Conservation (phyloP, 192 early-diverging fungal genomes). For the Coemansia nantahalensis region DNA sequence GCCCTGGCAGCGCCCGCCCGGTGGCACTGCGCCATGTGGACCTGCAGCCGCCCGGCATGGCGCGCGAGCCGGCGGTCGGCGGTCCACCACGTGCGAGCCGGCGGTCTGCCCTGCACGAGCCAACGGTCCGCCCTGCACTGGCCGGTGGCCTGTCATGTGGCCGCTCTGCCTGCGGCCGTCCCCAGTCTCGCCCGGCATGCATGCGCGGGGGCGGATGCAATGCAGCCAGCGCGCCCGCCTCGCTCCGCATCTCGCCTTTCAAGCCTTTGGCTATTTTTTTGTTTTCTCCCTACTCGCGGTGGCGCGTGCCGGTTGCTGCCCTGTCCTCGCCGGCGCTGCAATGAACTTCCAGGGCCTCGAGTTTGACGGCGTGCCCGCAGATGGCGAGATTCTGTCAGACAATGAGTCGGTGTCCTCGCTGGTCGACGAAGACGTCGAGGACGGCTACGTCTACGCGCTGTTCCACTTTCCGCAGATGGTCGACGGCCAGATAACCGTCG, state of each 20-base stretch:
- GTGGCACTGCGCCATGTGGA: not conserved
- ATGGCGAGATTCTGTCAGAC: slow-evolving; percentile 28
- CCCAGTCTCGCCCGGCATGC: not conserved
- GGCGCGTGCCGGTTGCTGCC: not conserved
- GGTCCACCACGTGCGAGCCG: too few species aligned
- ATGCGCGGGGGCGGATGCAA: not conserved
- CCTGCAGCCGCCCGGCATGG: not conserved
- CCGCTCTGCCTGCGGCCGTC: not conserved
- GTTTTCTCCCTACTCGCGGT: not conserved
- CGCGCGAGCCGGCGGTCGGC: too few species aligned
- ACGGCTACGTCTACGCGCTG: slow-evolving; percentile 63
- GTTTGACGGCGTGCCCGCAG: slow-evolving; percentile 47
- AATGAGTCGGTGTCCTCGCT: slow-evolving; percentile 39
- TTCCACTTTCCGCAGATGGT: slow-evolving; percentile 75
- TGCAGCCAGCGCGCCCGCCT: too few species aligned
- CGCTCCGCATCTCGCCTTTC: too few species aligned
- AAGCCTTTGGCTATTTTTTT: not conserved
- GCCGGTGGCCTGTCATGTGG: too few species aligned
- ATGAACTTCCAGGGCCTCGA: slow-evolving; percentile 52
- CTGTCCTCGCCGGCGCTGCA: not conserved
- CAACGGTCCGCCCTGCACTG: too few species aligned
- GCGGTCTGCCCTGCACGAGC: not conserved
- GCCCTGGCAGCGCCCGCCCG: too few species aligned
- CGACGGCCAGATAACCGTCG: slow-evolving; percentile 73
- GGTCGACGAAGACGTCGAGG: slow-evolving; percentile 59